phyloP scores from a whole-genome alignment of 129 eudicot species.

The Mikania micrantha region DNA sequence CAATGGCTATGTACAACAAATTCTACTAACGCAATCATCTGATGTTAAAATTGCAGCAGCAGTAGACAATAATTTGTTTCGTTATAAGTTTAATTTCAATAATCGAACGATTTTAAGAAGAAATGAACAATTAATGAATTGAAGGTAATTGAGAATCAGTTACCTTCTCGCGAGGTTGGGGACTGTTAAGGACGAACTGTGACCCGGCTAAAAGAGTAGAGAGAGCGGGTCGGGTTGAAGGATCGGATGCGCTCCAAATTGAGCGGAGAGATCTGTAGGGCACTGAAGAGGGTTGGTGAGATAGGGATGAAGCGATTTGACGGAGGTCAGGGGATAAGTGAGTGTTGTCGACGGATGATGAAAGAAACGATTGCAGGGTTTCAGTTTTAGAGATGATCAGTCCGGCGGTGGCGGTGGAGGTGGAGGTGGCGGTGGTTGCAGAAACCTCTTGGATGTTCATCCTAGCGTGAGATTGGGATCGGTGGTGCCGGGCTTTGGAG shows the following conservation, averaged over 20 bases:
- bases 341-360: constrained; percentile 33
- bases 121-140: not conserved
- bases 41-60: not conserved
- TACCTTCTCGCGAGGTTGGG: constrained; percentile 46
- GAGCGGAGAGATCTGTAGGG: constrained; percentile 63
- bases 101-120: not conserved
- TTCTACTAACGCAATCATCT: not conserved
- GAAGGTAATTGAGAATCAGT: not conserved
- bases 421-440: not conserved
- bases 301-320: constrained; percentile 37
- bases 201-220: constrained; percentile 43
- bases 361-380: constrained; percentile 40
- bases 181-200: constrained; percentile 48
- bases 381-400: constrained; percentile 30
- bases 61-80: not conserved
- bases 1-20: not conserved
- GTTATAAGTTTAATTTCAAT: not conserved
- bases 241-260: constrained; percentile 64
- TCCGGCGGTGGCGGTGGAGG: constrained; percentile 10
- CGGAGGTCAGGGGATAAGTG: constrained; percentile 34
- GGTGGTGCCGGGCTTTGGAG: not conserved
- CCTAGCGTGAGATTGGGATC: not conserved
- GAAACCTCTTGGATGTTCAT: constrained; percentile 11
- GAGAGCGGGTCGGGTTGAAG: constrained; percentile 48
- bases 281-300: constrained; percentile 38